Conservation (phyloP, 1,284 basidiomycete species). For the Malassezia yamatoensis region DNA sequence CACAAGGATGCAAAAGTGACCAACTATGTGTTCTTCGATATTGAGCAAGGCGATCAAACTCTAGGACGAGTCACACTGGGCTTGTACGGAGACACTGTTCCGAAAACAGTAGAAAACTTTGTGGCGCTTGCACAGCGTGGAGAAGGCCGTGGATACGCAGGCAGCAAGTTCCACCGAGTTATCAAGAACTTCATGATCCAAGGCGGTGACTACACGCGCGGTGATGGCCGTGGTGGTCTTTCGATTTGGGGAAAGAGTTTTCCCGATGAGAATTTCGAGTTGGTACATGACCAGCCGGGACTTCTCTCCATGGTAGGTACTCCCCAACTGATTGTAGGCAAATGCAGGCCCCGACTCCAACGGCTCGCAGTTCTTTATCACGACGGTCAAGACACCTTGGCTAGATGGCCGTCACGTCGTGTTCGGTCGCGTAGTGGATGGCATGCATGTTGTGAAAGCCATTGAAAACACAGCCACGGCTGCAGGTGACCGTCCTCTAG, state of each 20-base stretch:
- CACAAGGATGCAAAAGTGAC: conserved; percentile 26
- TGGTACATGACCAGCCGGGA: conserved; percentile 39
- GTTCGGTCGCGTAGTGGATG: conserved; percentile 39
- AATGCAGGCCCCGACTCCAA: conserved; percentile 50
- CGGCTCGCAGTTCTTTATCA: conserved; percentile 47
- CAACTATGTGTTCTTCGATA: conserved; percentile 42
- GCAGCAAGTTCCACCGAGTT: conserved; percentile 56
- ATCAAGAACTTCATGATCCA: conserved; percentile 59
- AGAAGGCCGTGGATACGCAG: conserved; percentile 65
- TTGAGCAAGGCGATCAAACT: conserved; percentile 36
- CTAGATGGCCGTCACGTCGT: conserved; percentile 40
- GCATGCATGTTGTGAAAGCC: conserved; percentile 40
- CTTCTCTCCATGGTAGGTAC: conserved; percentile 22
- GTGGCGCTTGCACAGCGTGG: conserved; percentile 49
- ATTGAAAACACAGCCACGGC: conserved; percentile 38
- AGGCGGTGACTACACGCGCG: conserved; percentile 45
- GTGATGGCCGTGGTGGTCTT: conserved; percentile 44
- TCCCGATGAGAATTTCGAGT: conserved; percentile 37
- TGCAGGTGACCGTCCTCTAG: conserved; percentile 29
- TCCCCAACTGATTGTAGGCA: conserved; percentile 8
- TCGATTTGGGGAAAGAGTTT: conserved; percentile 41
- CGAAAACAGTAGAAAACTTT: conserved; percentile 44
- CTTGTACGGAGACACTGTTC: conserved; percentile 38
- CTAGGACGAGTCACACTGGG: conserved; percentile 39
- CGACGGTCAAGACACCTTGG: conserved; percentile 41